Conservation (phyloP, 2,329 filamentous ascomycete genomes). For the Amauroascus niger region DNA sequence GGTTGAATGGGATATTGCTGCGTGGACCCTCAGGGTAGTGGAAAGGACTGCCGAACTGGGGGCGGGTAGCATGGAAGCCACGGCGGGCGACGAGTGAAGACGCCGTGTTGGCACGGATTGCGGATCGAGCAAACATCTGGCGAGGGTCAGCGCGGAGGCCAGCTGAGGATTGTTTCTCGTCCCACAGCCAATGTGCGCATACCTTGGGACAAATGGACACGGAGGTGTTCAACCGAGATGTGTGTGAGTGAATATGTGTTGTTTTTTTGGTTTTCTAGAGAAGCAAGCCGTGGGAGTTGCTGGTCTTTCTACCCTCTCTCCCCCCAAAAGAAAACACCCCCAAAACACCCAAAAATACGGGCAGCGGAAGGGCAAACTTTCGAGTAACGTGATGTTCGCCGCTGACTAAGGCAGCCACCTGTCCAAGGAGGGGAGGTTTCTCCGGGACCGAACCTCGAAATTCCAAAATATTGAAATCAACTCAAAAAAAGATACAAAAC, state of each 20-base stretch:
- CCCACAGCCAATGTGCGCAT: conserved; percentile 9
- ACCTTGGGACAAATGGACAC: conserved; percentile 25
- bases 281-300: no score
- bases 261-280: no score
- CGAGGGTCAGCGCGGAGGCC: conserved; percentile 24
- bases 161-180: neutral
- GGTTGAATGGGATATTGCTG: conserved; percentile 95
- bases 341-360: no score
- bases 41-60: conserved; percentile 80
- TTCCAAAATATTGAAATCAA: neutral
- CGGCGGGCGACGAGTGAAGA: conserved; percentile 69
- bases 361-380: no score
- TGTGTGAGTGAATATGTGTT: no score
- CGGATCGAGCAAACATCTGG: conserved; percentile 68
- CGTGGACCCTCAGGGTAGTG: conserved; percentile 96
- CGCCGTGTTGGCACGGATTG: conserved; percentile 54
- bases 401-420: no score
- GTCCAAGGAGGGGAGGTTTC: neutral
- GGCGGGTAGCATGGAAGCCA: conserved; percentile 84
- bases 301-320: neutral
- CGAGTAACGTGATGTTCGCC: neutral
- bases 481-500: no score
- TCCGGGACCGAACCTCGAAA: neutral
- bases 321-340: neutral
- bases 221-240: no score